Evolutionary conservation across 495 filamentous ascomycete genomes (phyloP).

Genomic region (Aspergillus incahuasiensis): DNA sequence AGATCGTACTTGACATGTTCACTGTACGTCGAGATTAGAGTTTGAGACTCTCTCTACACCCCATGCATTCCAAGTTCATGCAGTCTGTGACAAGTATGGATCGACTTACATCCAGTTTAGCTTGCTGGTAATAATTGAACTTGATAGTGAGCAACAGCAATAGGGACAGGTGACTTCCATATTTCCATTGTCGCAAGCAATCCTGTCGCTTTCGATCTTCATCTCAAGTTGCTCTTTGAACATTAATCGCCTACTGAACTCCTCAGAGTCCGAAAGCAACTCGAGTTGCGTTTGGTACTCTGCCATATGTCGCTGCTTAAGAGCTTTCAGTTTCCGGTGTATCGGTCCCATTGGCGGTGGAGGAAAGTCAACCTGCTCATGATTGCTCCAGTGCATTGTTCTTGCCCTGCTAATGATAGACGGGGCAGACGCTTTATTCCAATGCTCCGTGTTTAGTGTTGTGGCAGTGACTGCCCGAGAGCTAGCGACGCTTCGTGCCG

Average conservation of each 20-base stretch:
- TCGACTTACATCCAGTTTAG: constrained; percentile 9
- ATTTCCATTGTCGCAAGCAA: constrained; percentile 1
- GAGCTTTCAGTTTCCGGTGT: background rate
- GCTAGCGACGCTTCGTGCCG: background rate
- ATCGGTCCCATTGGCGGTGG: background rate
- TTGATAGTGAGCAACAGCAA: constrained; percentile 9
- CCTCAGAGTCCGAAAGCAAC: background rate
- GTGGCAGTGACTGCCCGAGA: constrained; percentile 4
- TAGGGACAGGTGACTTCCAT: constrained; percentile 12
- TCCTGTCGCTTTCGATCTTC: background rate
- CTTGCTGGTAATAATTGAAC: background rate
- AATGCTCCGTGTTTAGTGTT: constrained; percentile 3
- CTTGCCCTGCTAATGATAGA: constrained; percentile 2
- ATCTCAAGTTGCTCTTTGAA: background rate
- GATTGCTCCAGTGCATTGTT: background rate
- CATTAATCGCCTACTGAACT: background rate
- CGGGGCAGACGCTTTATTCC: constrained; percentile 3
- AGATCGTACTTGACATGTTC: constrained; percentile 10
- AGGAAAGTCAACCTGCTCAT: background rate
- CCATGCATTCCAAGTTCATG: background rate
- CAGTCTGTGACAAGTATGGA: background rate
- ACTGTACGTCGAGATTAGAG: background rate
- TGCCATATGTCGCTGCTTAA: background rate
- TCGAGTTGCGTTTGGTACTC: background rate
- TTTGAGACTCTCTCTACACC: no score